Evolutionary conservation across 345 rosid genomes (phyloP).

Genomic region (Acer campestre): DNA sequence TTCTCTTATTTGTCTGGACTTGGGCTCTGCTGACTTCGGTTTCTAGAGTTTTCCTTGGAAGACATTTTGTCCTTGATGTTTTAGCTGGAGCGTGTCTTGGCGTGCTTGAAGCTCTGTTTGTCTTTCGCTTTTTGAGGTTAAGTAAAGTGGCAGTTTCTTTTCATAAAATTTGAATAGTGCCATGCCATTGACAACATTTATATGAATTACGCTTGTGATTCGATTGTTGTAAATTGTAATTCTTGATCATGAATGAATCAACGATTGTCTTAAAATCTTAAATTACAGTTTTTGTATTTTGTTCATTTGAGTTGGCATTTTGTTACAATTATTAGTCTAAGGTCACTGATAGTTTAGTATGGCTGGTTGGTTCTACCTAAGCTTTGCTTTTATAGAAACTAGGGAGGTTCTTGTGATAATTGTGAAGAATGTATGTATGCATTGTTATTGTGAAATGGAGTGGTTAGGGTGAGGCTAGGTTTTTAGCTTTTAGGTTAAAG

Average conservation of each 20-base stretch:
- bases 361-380: no score
- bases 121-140: conserved; percentile 46
- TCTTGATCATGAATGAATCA: conserved; percentile 2
- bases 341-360: no score
- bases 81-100: conserved; percentile 72
- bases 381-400: no score
- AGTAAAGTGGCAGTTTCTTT: conserved; percentile 20
- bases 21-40: conserved; percentile 74
- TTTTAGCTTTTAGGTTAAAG: no score
- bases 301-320: neutral
- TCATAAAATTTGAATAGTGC: conserved; percentile 6
- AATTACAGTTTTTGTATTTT: neutral
- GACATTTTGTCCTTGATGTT: conserved; percentile 75
- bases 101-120: conserved; percentile 58
- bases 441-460: no score
- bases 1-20: conserved; percentile 38
- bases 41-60: conserved; percentile 83
- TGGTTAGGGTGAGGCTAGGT: no score
- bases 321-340: no score
- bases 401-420: no score
- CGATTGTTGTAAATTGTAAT: conserved; percentile 14
- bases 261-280: neutral
- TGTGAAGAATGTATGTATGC: no score
- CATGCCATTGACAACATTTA: neutral
- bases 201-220: neutral